phyloP scores from a whole-genome alignment of 257 asterid species.

The Solanum virginianum region DNA sequence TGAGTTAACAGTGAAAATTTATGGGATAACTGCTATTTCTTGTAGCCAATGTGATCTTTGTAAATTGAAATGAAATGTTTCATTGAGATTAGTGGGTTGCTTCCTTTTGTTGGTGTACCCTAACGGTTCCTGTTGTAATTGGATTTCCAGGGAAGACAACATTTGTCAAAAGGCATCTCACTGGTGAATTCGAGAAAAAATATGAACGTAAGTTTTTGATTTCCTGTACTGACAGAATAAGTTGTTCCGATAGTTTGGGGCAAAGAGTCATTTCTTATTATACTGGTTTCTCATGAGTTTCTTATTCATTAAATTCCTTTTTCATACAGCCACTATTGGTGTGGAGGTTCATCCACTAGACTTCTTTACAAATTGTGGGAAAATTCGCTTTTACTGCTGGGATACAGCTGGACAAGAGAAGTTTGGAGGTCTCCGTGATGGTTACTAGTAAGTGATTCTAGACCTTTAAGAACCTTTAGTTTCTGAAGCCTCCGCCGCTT shows the following conservation, averaged over 20 bases:
- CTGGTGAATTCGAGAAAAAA: conserved; percentile 90
- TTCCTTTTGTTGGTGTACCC: conserved; percentile 20
- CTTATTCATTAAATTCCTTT: not conserved
- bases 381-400: conserved; percentile 71
- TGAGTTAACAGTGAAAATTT: not conserved
- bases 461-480: not conserved
- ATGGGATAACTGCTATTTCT: not conserved
- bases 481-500: not conserved
- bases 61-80: not conserved
- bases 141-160: conserved; percentile 58
- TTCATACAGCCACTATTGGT: conserved; percentile 55
- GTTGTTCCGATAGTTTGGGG: not conserved
- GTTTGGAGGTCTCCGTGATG: conserved; percentile 76
- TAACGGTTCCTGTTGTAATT: not conserved
- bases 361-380: conserved; percentile 70
- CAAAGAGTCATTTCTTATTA: not conserved
- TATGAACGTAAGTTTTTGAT: conserved; percentile 46
- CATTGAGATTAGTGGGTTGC: not conserved
- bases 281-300: not conserved
- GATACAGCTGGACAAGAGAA: conserved; percentile 80
- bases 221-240: not conserved
- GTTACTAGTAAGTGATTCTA: conserved; percentile 55
- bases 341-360: conserved; percentile 81
- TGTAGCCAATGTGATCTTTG: not conserved
- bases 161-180: conserved; percentile 79